A percentile compares a stretch with the other conserved stretches of the same genome.
phyloP scores from a whole-genome alignment of 768 basidiomycete genomes.

The Termitomyces sp. region DNA sequence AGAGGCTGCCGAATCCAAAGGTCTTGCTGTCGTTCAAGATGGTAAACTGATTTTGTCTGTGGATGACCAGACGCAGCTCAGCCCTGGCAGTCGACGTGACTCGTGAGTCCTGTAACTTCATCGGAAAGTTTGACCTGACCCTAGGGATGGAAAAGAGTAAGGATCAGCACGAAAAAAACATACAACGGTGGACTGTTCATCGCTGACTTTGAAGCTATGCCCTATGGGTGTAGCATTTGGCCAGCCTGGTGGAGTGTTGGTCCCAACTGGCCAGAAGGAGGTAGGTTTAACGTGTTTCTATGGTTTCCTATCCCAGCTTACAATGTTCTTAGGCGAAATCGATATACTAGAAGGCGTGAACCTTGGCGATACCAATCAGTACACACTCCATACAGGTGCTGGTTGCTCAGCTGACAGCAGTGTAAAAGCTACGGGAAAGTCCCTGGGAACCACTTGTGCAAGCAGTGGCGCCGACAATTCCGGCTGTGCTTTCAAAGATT shows the following conservation, averaged over 20 bases:
- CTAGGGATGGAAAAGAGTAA: constrained; percentile 39
- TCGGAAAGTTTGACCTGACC: constrained; percentile 2
- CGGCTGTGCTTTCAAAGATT: constrained; percentile 47
- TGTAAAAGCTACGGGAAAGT: constrained; percentile 19
- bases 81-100: constrained; percentile 47
- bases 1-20: constrained; percentile 41
- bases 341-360: constrained; percentile 77
- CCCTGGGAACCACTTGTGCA: constrained; percentile 29
- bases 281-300: constrained; percentile 20
- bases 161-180: constrained; percentile 58
- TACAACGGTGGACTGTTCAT: constrained; percentile 70
- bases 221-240: constrained; percentile 64
- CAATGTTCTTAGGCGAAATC: constrained; percentile 41
- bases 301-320: constrained; percentile 1
- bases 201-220: constrained; percentile 63
- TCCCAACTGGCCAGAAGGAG: constrained; percentile 46
- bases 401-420: constrained; percentile 29
- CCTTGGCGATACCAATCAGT: constrained; percentile 48
- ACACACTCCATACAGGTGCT: constrained; percentile 55
- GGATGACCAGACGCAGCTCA: constrained; percentile 46
- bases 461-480: constrained; percentile 33
- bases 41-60: constrained; percentile 56
- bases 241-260: constrained; percentile 50
- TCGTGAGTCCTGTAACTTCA: constrained; percentile 30
- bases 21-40: constrained; percentile 54